These are phyloP conservation scores for Leishmania tarentolae DNA, from an alignment of 208 protist species.

Conservation along the genomic window DNA sequence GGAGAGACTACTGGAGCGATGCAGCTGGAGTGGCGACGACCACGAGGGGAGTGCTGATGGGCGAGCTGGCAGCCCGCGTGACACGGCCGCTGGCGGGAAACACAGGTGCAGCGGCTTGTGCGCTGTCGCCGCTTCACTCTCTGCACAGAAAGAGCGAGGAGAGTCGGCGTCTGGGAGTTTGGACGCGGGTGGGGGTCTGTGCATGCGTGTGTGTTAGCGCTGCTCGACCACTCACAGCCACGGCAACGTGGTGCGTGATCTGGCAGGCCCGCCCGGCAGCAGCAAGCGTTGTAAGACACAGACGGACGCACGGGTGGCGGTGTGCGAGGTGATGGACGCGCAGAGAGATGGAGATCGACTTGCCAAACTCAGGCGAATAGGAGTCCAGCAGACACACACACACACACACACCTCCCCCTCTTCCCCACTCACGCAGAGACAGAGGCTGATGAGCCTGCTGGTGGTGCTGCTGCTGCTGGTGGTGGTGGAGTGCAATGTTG, in stretches of 20 bases:
- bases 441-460: not conserved
- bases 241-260: not conserved
- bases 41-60: not conserved
- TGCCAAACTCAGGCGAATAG: not conserved
- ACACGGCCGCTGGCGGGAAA: slow-evolving; percentile 4
- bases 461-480: not conserved
- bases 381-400: not conserved
- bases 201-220: not conserved
- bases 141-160: slow-evolving; percentile 18
- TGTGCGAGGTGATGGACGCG: not conserved
- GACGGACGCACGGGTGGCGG: not conserved
- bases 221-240: not conserved
- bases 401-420: not conserved
- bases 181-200: not conserved
- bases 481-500: not conserved
- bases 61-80: not conserved
- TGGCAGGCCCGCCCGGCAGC: not conserved
- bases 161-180: slow-evolving; percentile 3
- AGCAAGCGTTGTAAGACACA: not conserved
- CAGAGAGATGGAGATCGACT: not conserved
- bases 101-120: slow-evolving; percentile 20
- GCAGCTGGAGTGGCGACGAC: slow-evolving; percentile 7
- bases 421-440: not conserved
- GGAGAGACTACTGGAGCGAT: slow-evolving; percentile 6
- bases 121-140: slow-evolving; percentile 9